phyloP scores from a whole-genome alignment of 2,329 filamentous ascomycete genomes.

The Scytalidium lignicola region DNA sequence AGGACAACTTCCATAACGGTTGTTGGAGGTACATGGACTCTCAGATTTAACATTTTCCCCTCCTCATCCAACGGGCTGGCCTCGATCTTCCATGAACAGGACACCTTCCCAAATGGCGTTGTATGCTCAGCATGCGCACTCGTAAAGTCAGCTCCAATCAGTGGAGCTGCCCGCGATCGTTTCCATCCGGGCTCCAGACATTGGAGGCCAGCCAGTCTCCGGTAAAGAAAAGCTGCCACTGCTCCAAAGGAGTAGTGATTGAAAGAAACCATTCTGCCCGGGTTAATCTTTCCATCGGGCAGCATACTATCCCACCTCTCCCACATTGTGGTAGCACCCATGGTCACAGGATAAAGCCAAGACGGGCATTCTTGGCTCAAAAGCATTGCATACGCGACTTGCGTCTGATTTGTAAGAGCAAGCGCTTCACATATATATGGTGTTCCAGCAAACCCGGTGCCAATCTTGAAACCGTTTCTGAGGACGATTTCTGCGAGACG shows the following conservation, averaged over 20 bases:
- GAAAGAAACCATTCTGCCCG: constrained; percentile 31
- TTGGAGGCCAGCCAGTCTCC: constrained; percentile 25
- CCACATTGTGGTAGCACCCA: constrained; percentile 34
- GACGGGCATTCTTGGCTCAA: constrained; percentile 25
- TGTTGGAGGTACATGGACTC: too few relatives aligned
- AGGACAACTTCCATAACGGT: too few relatives aligned
- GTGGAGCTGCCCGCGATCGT: constrained; percentile 15
- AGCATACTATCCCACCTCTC: constrained; percentile 34
- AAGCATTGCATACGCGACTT: constrained; percentile 28
- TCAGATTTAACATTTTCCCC: too few relatives aligned
- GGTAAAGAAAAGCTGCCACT: constrained; percentile 31
- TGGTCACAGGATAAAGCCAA: constrained; percentile 32
- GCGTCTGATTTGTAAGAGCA: constrained; percentile 2
- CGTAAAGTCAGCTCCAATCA: constrained; percentile 20
- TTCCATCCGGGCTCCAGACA: constrained; percentile 24
- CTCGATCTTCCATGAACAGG: constrained; percentile 4
- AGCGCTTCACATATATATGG: constrained; percentile 16
- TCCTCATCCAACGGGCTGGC: not conserved
- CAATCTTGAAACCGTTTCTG: constrained; percentile 8
- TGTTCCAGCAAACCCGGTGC: constrained; percentile 17
- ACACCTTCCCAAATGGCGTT: constrained; percentile 19
- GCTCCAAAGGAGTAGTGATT: constrained; percentile 33
- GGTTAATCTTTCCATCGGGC: constrained; percentile 29
- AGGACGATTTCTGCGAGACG: constrained; percentile 8
- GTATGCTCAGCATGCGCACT: constrained; percentile 18